Evolutionary conservation across 306 rosid genomes (phyloP), one percentile per base, ranked within the genome.

Genomic region (Vachellia collinsii): DNA sequence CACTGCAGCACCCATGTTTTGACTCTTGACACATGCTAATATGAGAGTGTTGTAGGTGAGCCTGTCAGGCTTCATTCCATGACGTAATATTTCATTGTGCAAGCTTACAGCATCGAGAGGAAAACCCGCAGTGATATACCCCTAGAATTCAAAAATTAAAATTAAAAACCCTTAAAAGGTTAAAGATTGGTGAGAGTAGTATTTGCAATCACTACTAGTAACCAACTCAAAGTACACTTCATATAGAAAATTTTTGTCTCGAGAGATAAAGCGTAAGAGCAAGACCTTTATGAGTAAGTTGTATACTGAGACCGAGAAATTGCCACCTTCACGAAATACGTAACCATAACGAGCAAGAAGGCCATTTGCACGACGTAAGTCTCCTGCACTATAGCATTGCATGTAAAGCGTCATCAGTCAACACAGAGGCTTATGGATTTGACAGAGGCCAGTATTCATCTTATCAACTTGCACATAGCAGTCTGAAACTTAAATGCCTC

Each of bases 291-390:
- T 91, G 77, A 93, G 76, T 75, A 93, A 82, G 90, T 93, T 91
- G 87, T 90, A 93, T 22, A 89, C 93, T 19, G 88, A 85, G 72
- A 91, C 80, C 6, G 93, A 81, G 58, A 84, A 85, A 47, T 73
- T 85, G 80, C 96, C 90, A 36, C 90, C 92, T 82, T 91, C 92
- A n/a, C 88, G 92, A 65, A 93, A 86, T 20, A 90, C 80, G 81
- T 85, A 90, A 47, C 97, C 98, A 83, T 88, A 90, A 74, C 94
- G 87, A 46, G 94, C 90, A 79, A 93, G 96, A 79, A 91, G 97
- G 62, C 97, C 98, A 87, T 86, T 85, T 78, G 97, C 94, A 79
- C 94, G 98, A 84, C 90, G 94, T 73, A 93, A 67, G 88, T 93
- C 93, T 83, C 98, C 97, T 93, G 92, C 90, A 88, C 97, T 88